Percentiles rank a stretch among this genome's conserved stretches.
These are phyloP conservation scores for Pyrenophora tritici-repentis DNA, from an alignment of 2,329 filamentous ascomycete species.

Conservation along the genomic window DNA sequence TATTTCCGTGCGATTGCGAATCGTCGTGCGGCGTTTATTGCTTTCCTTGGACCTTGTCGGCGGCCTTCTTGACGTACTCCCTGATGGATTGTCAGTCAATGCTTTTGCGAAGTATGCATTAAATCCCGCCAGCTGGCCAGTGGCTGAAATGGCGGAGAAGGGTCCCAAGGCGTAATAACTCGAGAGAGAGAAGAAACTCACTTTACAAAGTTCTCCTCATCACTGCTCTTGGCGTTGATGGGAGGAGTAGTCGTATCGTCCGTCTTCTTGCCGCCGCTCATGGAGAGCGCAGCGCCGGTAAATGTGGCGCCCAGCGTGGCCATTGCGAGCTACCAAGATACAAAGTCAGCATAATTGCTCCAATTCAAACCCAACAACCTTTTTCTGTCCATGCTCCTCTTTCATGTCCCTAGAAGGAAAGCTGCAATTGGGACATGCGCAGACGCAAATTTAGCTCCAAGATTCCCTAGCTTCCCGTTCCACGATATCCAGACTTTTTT, in stretches of 20 bases:
- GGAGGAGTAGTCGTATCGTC: slow-evolving; percentile 53
- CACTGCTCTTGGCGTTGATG: slow-evolving; percentile 68
- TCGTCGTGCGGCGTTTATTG: slow-evolving; percentile 3
- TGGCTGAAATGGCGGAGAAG: too few relatives aligned
- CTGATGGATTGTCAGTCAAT: slow-evolving; percentile 18
- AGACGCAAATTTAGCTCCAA: too few relatives aligned
- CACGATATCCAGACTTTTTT: slow-evolving; percentile 19
- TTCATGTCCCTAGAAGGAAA: too few relatives aligned
- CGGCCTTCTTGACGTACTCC: slow-evolving; percentile 47
- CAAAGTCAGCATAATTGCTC: not conserved
- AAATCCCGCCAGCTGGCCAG: too few relatives aligned
- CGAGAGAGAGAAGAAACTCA: slow-evolving; percentile 46
- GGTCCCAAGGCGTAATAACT: too few relatives aligned
- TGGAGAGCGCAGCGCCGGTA: slow-evolving; percentile 42
- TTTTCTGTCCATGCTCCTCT: too few relatives aligned
- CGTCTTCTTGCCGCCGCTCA: slow-evolving; percentile 51
- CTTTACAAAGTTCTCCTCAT: slow-evolving; percentile 72
- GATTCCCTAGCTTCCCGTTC: too few relatives aligned
- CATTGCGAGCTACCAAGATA: slow-evolving; percentile 62
- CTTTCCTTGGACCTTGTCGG: slow-evolving; percentile 36
- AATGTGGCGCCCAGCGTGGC: slow-evolving; percentile 51
- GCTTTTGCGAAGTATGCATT: too few relatives aligned
- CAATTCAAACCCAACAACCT: too few relatives aligned
- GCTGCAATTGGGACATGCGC: too few relatives aligned
- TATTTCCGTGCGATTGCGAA: not conserved